These are phyloP conservation scores for Keithomyces neogunnii DNA, from an alignment of 2,329 filamentous ascomycete species.

Conservation along the genomic window DNA sequence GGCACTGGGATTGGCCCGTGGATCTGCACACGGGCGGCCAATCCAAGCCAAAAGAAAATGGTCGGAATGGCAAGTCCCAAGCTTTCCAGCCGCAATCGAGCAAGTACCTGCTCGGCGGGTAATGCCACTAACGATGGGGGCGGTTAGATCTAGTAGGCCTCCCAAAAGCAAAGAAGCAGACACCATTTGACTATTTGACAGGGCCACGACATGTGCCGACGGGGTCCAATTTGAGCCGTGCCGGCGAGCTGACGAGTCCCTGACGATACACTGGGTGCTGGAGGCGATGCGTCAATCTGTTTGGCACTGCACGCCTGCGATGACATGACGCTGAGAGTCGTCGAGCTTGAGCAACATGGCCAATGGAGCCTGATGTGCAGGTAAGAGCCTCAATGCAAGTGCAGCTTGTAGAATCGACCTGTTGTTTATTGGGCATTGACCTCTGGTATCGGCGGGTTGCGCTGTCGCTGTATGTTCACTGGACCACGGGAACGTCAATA, in stretches of 20 bases:
- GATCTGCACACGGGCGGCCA: no score
- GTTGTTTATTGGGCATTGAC: no score
- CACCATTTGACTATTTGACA: neutral
- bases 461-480: no score
- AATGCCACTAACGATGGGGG: neutral
- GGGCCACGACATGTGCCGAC: slow-evolving; percentile 1
- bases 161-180: neutral
- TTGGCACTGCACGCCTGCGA: neutral
- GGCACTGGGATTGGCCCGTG: no score
- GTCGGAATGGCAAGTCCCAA: neutral
- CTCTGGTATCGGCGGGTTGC: no score
- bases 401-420: no score
- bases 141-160: neutral
- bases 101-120: neutral
- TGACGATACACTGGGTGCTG: neutral
- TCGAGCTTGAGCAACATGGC: neutral
- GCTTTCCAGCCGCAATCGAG: neutral
- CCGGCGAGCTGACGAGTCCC: slow-evolving; percentile 3
- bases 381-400: no score
- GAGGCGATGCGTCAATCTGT: no score
- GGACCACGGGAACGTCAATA: no score
- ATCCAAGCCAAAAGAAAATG: no score
- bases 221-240: slow-evolving; percentile 1
- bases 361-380: neutral
- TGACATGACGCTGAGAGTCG: neutral